Conservation (phyloP, 2,329 filamentous ascomycete species). For the Diplodia seriata region DNA sequence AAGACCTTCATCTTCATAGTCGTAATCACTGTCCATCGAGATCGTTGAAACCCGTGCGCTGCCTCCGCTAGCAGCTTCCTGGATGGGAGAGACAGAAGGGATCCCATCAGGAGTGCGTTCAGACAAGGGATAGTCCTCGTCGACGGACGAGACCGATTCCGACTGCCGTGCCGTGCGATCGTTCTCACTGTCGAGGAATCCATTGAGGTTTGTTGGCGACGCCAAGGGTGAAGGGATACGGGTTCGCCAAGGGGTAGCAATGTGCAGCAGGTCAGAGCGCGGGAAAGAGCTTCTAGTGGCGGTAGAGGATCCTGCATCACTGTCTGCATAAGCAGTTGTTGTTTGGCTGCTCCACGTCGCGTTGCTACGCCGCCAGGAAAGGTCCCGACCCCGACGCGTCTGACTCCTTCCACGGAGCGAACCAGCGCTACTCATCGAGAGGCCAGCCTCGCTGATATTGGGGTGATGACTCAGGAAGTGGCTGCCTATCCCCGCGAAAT, state of each 20-base stretch:
- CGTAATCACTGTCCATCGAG: not conserved
- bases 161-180: slow-evolving; percentile 2
- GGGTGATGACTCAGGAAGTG: slow-evolving; percentile 1
- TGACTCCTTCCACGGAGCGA: slow-evolving; percentile 16
- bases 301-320: slow-evolving; percentile 19
- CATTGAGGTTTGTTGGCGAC: slow-evolving; percentile 1
- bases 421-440: slow-evolving; percentile 17
- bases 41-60: slow-evolving; percentile 17
- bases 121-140: slow-evolving; percentile 4
- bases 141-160: not conserved
- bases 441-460: slow-evolving; percentile 15
- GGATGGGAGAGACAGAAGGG: slow-evolving; percentile 24
- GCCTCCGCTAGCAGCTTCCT: slow-evolving; percentile 14
- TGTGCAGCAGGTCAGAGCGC: not conserved
- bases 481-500: slow-evolving; percentile 18
- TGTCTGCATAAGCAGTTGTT: slow-evolving; percentile 23
- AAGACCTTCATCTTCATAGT: not conserved
- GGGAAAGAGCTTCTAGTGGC: slow-evolving; percentile 3
- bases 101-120: slow-evolving; percentile 1
- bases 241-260: slow-evolving; percentile 2
- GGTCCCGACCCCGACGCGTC: slow-evolving; percentile 5
- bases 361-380: slow-evolving; percentile 12
- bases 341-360: slow-evolving; percentile 15
- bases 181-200: not conserved
- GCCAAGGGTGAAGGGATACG: slow-evolving; percentile 16